Evolutionary conservation across 495 filamentous ascomycete species (phyloP), one percentile per base, ranked within the genome.

Genomic region (Annulohypoxylon bovei): DNA sequence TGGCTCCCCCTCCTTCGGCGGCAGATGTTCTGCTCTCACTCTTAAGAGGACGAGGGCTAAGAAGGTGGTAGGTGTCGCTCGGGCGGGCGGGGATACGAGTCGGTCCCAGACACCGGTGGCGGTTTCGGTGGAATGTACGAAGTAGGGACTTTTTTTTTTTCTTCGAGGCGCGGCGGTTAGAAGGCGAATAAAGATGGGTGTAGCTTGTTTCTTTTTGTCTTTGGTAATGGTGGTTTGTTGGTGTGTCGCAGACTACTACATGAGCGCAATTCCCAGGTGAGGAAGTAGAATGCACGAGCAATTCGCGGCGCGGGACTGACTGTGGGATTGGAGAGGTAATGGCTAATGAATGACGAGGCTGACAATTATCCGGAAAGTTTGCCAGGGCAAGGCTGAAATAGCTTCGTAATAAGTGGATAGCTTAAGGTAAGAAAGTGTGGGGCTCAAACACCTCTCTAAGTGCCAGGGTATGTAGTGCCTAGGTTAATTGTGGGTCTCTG

Each of bases 311-410:
- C 6, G 28, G 39, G 14, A 49, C 6, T 50, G 12, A 0, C 16
- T 4, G 32, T 40, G 33, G 37, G 40, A 63, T 40, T 55, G 50
- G 52, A 59, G 40, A 23, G 53, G 18, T 61, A 25, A 28, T n/a
- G n/a, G n/a, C n/a, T n/a, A n/a, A n/a, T n/a, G 5, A 46, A 55
- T 47, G 65, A 60, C 70, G 61, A 73, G 70, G 70, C 70, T 73
- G 70, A 73, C 56, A 63, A 69, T 70, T 70, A 66, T 62, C 57
- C 47, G 65, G 70, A 70, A 73, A 73, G 54, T 73, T 73, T 70
- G 61, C 27, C 46, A 57, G 60, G 54, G 20, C 70, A 42, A 72
- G 70, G 70, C 70, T 72, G 46, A 50, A 62, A 57, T 63, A 63
- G 57, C 42, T 66, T 67, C 53, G 53, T 65, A 65, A 64, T 68